Evolutionary conservation across 768 basidiomycete species (phyloP).

Genomic region (Mycena haematopus): DNA sequence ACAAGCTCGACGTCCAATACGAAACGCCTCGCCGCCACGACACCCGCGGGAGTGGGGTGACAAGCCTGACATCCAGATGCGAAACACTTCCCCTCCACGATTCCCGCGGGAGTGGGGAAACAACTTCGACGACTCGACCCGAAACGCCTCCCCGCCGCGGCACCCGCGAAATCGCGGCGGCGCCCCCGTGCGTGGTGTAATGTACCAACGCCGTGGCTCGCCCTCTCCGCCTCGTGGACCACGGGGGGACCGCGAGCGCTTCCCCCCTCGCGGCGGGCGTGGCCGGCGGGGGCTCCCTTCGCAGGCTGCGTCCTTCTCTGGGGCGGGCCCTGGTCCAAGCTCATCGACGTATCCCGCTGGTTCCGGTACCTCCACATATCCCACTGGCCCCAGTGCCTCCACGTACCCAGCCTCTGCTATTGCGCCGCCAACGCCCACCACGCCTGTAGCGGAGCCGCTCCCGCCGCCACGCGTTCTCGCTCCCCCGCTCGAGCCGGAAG

Average conservation of each 20-base stretch:
- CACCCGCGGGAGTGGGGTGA: too few relatives aligned
- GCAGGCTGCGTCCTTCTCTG: slow-evolving; percentile 22
- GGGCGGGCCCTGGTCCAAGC: background rate
- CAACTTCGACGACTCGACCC: background rate
- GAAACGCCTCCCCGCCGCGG: background rate
- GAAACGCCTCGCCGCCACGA: too few relatives aligned
- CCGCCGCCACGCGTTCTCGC: slow-evolving; percentile 9
- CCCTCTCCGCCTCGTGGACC: slow-evolving; percentile 52
- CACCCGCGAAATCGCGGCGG: slow-evolving; percentile 33
- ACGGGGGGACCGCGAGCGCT: slow-evolving; percentile 25
- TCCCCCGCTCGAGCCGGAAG: slow-evolving; percentile 2
- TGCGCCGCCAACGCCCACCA: slow-evolving; percentile 4
- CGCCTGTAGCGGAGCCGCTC: slow-evolving; percentile 10
- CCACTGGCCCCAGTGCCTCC: background rate
- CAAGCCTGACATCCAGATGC: too few relatives aligned
- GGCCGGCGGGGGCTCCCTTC: slow-evolving; percentile 24
- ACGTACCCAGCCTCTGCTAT: background rate
- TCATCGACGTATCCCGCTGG: slow-evolving; percentile 1
- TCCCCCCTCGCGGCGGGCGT: slow-evolving; percentile 12
- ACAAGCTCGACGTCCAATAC: too few relatives aligned
- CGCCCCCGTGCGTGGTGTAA: slow-evolving; percentile 17
- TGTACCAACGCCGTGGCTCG: slow-evolving; percentile 32
- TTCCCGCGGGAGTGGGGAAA: slow-evolving; percentile 25
- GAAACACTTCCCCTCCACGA: too few relatives aligned
- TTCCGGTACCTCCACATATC: slow-evolving; percentile 17